Base-by-base conservation (phyloP, 169 alveolate genomes). In the Amoebophrya sp. region DNA sequence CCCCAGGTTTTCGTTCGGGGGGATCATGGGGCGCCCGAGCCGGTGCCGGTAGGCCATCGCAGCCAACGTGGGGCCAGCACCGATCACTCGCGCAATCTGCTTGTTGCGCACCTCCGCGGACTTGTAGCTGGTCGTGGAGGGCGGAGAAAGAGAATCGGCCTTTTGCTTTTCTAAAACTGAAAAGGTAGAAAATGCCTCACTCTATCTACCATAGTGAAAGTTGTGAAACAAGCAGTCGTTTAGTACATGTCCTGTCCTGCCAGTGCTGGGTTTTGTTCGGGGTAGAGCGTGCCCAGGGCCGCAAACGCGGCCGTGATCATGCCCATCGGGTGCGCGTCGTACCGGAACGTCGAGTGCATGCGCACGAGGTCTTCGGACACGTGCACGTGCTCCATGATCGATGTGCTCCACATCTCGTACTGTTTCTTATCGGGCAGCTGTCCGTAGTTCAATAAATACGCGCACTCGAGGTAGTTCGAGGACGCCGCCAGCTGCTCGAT, bases 301-400 rank as follows among this genome's bases (percentile, higher is more conserved):
- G 97, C 94, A 92, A 95, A 50, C 13, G 96, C 91, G 39, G 97
- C 92, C 31, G 94, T 93, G 88, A 96, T 93, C 95, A 96, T 95
- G 43, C 97, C 97, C 97, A 95, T 95, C 0, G 98, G 97, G 91
- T 96, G 97, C 31, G 97, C 95, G 88, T 95, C 97, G 58, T 94
- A 95, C 67, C 96, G 94, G 93, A 95, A 95, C 43, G 94, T 89
- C 41, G 78, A 13, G 23, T 58, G 78, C 78, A 58, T 58, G 20
- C 10, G 20, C 39, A 89, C 69, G n/a, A 89, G 88, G 4, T 45
- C 93, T 88, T 10, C 31, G 67, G 40, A 89, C 31, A 88, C 0
- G 78, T 58, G 78, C 39, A n/a, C 78, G 34, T 58, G 78, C 23
- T 58, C 78, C 78, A 58, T 58, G 34, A 58, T 58, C 78, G 78